Evolutionary conservation across 805 yeast genomes (phyloP), one percentile per base, ranked within the genome.

Genomic region (Dipodascopsis uninucleata): DNA sequence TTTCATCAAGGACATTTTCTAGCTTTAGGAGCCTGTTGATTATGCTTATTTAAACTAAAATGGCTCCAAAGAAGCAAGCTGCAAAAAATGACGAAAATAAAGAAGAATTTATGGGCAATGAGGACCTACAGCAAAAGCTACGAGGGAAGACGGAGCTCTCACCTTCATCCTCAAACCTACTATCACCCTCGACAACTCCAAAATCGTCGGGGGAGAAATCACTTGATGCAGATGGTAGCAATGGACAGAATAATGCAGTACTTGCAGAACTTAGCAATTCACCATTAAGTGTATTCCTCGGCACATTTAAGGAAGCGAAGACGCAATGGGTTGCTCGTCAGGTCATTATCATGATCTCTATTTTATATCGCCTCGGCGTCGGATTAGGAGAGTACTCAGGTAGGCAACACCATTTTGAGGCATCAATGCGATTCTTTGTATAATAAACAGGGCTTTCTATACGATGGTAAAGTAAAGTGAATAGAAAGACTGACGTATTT

Each of bases 341-440:
- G 62, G 77, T 86, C 36, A 56, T 58, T 20, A 55, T 85, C 2
- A 65, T 85, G 39, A 76, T 85, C 49, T 86, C 94, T 1, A 63
- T 89, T 3, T 77, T 90, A 8, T 73, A 88, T 2, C 72, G 95
- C 52, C 75, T 85, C 41, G 95, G 95, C 1, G 81, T 90, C 18
- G 96, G 96, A 0, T 69, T 89, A 28, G 98, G 97, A 0, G 75
- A 87, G 3, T 89, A 78, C 60, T 86, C 95, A 18, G 98, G 98
- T 0, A 62, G 64, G 49, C 66, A 67, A 6, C 16, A 12, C 9
- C 3, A 16, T 17, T 3, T n/a, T 12, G 12, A 26, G 21, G 39
- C 41, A 12, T 12, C 37, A 3, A 12, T 14, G 40, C 12, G 12
- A 10, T 22, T 16, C 18, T 10, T 17, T 16, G 23, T 26, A 14